Base-by-base conservation (phyloP, 768 basidiomycete species). In the Podaxis sp. region DNA sequence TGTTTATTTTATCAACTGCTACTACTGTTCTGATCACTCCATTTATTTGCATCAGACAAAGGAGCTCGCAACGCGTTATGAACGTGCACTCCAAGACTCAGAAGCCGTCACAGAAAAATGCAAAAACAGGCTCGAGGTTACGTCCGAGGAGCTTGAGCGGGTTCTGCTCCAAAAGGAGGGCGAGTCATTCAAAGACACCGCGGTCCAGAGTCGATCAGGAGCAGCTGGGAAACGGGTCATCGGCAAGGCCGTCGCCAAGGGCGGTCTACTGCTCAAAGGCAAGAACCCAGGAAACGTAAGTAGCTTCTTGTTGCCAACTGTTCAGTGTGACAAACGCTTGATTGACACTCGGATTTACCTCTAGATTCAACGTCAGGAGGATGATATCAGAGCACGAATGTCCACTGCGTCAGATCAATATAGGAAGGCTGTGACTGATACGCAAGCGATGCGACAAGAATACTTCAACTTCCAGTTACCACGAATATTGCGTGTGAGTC, bases 401-500 rank as follows among this genome's bases (percentile, higher is more conserved):
- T 95, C 93, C 6, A 78, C 79, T 52, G 87, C 92, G 9, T 94
- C 93, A 26, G 96, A 98, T 72, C 84, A 87, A 36, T 99, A 95
- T 71, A 82, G 94, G 61, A 96, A 97, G 75, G 88, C 93, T 1
- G 89, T 97, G 33, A 86, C 84, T 13, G 95, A 98, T 66, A 93
- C 92, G 12, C 95, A 98, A 73, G 79, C 87, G 4, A 87, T 93
- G 78, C 84, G 96, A 65, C 96, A 98, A 74, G 97, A 99, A 71
- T 99, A 98, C 74, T 99, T 97, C 76, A 96, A 98, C 73, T 92
- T 96, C 70, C 96, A 98, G 70, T 78, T 98, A 44, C 97, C 97
- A 59, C 89, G 95, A 67, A 92, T 98, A 62, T 76, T 99, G 42
- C 84, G 97, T 57, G 95, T 96, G 72, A 71, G 92, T 82, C 26